These are phyloP conservation scores for Solanum virginianum DNA, from an alignment of 257 asterid species.

Conservation along the genomic window DNA sequence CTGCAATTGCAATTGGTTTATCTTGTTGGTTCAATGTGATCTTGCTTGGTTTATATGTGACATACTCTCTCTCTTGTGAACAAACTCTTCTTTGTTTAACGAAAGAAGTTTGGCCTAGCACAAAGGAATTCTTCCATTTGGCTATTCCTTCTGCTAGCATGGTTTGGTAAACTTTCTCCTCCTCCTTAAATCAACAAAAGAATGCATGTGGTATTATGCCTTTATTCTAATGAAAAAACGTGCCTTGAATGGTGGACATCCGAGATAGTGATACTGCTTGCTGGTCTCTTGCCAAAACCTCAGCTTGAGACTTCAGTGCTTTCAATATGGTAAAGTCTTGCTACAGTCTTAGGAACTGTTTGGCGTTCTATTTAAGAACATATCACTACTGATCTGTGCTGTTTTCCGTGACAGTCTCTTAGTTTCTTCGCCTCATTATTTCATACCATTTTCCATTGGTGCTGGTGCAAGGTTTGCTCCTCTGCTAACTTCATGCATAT, in stretches of 20 bases:
- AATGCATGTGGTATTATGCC: not conserved
- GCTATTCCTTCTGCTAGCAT: slow-evolving; percentile 24
- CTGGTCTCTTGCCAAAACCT: slow-evolving; percentile 56
- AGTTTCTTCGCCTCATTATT: slow-evolving; percentile 20
- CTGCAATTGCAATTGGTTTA: slow-evolving; percentile 57
- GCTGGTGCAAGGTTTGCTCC: slow-evolving; percentile 47
- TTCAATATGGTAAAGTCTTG: slow-evolving; percentile 25
- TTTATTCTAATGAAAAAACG: not conserved
- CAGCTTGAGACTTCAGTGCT: slow-evolving; percentile 49
- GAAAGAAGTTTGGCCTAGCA: slow-evolving; percentile 2
- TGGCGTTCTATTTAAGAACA: not conserved
- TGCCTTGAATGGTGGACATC: slow-evolving; percentile 20
- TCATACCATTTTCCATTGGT: slow-evolving; percentile 42
- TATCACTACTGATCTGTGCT: not conserved
- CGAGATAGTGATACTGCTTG: slow-evolving; percentile 36
- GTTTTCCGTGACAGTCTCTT: slow-evolving; percentile 20
- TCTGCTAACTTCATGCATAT: not conserved
- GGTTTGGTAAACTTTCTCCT: slow-evolving; percentile 2
- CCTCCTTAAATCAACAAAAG: slow-evolving; percentile 7
- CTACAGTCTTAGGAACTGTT: not conserved
- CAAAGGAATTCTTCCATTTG: slow-evolving; percentile 21
- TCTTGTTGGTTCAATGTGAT: slow-evolving; percentile 62
- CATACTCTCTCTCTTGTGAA: slow-evolving; percentile 40
- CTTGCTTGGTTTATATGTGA: slow-evolving; percentile 37
- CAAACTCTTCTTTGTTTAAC: slow-evolving; percentile 25